Conservation (phyloP, 2,329 filamentous ascomycete genomes). For the Cephalotrichum gorgonifer region DNA sequence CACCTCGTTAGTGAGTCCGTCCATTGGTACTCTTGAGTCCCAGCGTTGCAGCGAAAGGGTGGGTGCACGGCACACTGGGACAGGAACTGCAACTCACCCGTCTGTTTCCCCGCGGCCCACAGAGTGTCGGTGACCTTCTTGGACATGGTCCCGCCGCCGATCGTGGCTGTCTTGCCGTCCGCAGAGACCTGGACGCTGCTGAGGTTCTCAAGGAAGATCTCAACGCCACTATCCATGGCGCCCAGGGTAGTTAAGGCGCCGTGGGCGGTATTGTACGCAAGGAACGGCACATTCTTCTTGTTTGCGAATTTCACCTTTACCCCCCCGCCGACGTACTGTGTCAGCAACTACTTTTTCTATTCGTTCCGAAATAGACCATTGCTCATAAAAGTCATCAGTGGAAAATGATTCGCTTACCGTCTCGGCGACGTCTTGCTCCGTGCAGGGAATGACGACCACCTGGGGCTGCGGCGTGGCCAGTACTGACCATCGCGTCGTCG, state of each 20-base stretch:
- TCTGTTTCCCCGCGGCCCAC: conserved; percentile 40
- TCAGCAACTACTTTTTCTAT: no score
- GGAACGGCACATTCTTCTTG: conserved; percentile 33
- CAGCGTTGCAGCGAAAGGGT: not conserved
- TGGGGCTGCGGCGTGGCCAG: conserved; percentile 29
- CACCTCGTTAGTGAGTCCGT: no score
- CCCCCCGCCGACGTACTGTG: no score
- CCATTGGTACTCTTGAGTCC: conserved; percentile 3
- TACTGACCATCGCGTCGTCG: conserved; percentile 33
- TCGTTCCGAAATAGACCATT: not conserved
- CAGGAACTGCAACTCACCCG: conserved; percentile 19
- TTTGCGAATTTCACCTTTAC: conserved; percentile 32
- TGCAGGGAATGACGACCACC: conserved; percentile 34
- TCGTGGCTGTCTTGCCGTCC: conserved; percentile 32
- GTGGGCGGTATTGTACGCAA: conserved; percentile 41
- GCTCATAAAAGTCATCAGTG: no score
- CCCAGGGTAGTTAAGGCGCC: conserved; percentile 38
- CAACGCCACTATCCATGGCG: conserved; percentile 36
- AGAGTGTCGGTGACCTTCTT: conserved; percentile 35
- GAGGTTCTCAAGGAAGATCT: conserved; percentile 35
- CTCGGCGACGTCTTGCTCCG: conserved; percentile 35
- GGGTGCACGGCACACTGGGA: not conserved
- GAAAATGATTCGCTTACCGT: conserved; percentile 23
- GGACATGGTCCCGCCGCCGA: conserved; percentile 35
- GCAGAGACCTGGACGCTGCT: conserved; percentile 27